Evolutionary conservation across 2,329 filamentous ascomycete genomes (phyloP), one percentile per base, ranked within the genome.

Genomic region (Colletotrichum paranaense): DNA sequence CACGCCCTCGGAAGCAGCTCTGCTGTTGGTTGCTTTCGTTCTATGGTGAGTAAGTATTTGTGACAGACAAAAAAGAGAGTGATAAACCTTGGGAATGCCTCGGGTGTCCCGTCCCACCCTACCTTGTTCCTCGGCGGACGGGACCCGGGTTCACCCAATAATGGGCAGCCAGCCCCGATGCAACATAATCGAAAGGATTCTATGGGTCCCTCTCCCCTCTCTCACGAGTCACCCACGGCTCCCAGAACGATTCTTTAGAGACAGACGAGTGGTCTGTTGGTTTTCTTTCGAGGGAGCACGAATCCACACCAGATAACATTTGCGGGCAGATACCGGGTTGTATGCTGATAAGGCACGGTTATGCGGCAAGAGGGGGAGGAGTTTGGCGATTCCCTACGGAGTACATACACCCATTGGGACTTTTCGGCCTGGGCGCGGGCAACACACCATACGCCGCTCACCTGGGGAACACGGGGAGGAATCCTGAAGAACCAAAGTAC

Each of bases 301-400:
- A 42, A 32, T 16, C 59, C 59, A 52, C 42, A 52, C 2, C 28
- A 5, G 24, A n/a, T 14, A n/a, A 19, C 24, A 60, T 5, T 30
- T 26, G 52, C 16, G 22, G 53, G 24, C 26, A 28, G 16, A 28
- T 28, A 28, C 53, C 26, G 24, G 53, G 26, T 56, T 24, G 12
- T 26, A 6, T 65, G 46, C 30, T 56, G 62, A 56, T 65, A 56
- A 56, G 49, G 14, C 52, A 38, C 30, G 62, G 62, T 7, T 65
- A 65, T 65, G 24, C 62, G 62, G 62, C 62, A 65, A 30, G 22
- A 28, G 32, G 28, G 38, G 24, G 19, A 22, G 26, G 26, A 49
- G 38, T 49, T 30, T 24, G 55, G 55, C 8, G 19, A 19, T 58
- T 30, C 6, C 38, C 14, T 42, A 42, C 5, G 38, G 38, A 42